phyloP scores from a whole-genome alignment of 2,329 filamentous ascomycete genomes.

The Waltergamsia citrina region DNA sequence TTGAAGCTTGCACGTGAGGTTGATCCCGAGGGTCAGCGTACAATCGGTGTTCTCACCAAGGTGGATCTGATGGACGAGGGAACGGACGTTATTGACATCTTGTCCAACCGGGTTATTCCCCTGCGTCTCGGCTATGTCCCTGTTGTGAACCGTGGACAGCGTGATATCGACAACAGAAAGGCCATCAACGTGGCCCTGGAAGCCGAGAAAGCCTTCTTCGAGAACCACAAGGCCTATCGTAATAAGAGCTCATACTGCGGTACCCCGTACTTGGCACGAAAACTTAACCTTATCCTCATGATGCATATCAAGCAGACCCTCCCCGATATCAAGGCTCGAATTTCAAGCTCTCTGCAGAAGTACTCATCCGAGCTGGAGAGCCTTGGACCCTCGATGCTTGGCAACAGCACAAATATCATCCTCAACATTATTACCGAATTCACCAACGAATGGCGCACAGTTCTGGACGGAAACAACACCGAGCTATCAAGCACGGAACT shows the following conservation, averaged over 20 bases:
- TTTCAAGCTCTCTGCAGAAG: conserved; percentile 87
- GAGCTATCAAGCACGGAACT: conserved; percentile 91
- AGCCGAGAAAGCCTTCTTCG: conserved; percentile 93
- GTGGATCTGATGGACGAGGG: conserved; percentile 98
- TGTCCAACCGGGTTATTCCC: conserved; percentile 94
- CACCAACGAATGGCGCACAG: conserved; percentile 92
- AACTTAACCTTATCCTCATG: conserved; percentile 97
- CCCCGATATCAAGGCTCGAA: conserved; percentile 95
- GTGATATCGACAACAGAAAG: conserved; percentile 98
- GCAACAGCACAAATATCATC: conserved; percentile 92
- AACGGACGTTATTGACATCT: conserved; percentile 96
- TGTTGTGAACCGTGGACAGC: conserved; percentile 94
- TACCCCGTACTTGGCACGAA: conserved; percentile 91
- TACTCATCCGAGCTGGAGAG: conserved; percentile 74
- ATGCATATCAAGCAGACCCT: conserved; percentile 99
- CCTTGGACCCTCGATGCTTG: conserved; percentile 88
- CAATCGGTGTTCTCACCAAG: conserved; percentile 97
- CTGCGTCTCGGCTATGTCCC: conserved; percentile 91
- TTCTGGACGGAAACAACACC: conserved; percentile 92
- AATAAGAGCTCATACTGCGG: conserved; percentile 99
- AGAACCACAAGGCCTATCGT: conserved; percentile 95
- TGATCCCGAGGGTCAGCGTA: conserved; percentile 93
- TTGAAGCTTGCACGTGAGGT: conserved; percentile 94
- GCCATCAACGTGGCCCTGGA: conserved; percentile 85
- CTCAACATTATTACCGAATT: conserved; percentile 99